phyloP scores from a whole-genome alignment of 2,329 filamentous ascomycete species.

The Alternaria conjuncta region DNA sequence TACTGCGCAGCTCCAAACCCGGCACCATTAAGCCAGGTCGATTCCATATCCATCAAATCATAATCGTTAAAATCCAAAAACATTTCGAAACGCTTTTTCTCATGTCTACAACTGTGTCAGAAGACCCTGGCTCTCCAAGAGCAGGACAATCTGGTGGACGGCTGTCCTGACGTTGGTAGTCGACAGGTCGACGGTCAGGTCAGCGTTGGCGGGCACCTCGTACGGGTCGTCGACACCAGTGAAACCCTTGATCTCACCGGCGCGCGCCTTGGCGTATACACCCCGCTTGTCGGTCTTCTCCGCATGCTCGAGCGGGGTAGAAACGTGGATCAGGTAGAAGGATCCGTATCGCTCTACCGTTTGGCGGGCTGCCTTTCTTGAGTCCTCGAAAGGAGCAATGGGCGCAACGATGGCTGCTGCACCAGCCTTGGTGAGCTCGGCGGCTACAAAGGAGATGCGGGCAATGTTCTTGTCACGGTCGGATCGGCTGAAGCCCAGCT shows the following conservation, averaged over 20 bases:
- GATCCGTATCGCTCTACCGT: conserved; percentile 85
- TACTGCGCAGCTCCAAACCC: background rate
- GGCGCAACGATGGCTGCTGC: conserved; percentile 95
- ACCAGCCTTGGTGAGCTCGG: conserved; percentile 90
- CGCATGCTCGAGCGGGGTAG: conserved; percentile 87
- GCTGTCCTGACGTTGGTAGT: conserved; percentile 90
- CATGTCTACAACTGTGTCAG: conserved; percentile 64
- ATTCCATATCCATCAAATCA: background rate
- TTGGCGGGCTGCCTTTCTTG: conserved; percentile 78
- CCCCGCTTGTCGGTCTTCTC: conserved; percentile 96
- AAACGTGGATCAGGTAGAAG: conserved; percentile 96
- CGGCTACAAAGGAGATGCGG: conserved; percentile 94
- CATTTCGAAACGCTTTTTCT: background rate
- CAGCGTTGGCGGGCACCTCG: conserved; percentile 79
- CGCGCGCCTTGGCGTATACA: conserved; percentile 82
- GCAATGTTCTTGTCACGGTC: conserved; percentile 95
- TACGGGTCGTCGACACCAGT: conserved; percentile 98
- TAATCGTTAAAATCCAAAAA: background rate
- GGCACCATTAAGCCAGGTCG: background rate
- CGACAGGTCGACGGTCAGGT: conserved; percentile 83
- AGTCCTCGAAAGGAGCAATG: conserved; percentile 88
- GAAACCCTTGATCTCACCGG: conserved; percentile 95
- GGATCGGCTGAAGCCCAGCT: conserved; percentile 91
- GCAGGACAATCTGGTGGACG: conserved; percentile 93
- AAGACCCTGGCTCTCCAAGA: conserved; percentile 88